phyloP scores from a whole-genome alignment of 768 basidiomycete species.

The Trametes maxima region DNA sequence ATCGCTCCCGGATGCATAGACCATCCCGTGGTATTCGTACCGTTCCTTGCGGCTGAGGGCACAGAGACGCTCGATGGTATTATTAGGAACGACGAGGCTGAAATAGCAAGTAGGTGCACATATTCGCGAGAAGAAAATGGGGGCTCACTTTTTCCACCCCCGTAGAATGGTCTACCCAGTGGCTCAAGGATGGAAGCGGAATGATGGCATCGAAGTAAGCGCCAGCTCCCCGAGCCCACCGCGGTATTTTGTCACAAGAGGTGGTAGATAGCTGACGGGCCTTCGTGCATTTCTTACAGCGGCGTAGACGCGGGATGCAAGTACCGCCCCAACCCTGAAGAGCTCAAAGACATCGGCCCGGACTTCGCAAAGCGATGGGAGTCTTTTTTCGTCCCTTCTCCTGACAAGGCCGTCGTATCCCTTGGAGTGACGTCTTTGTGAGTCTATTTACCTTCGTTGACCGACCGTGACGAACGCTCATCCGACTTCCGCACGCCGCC shows the following conservation, averaged over 20 bases:
- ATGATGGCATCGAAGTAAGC: slow-evolving; percentile 24
- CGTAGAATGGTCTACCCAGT: slow-evolving; percentile 20
- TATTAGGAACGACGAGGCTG: slow-evolving; percentile 14
- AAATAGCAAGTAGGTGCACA: slow-evolving; percentile 20
- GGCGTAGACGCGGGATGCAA: slow-evolving; percentile 29
- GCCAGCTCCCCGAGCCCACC: no score
- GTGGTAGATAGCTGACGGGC: not conserved
- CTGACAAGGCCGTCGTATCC: slow-evolving; percentile 20
- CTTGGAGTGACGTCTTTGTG: not conserved
- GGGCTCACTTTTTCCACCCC: not conserved
- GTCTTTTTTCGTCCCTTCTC: slow-evolving; percentile 22
- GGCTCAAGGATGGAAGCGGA: slow-evolving; percentile 18
- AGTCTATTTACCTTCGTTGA: not conserved
- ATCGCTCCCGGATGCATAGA: not conserved
- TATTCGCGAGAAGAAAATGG: not conserved
- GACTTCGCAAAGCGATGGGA: slow-evolving; percentile 31
- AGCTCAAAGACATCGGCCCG: slow-evolving; percentile 28
- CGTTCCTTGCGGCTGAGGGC: slow-evolving; percentile 18
- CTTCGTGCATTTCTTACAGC: slow-evolving; percentile 13
- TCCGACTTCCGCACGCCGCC: not conserved
- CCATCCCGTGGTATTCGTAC: slow-evolving; percentile 13
- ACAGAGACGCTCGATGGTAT: slow-evolving; percentile 28
- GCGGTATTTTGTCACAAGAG: no score
- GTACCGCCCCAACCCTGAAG: slow-evolving; percentile 24
- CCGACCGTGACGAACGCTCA: not conserved